Evolutionary conservation across 129 eudicot species (phyloP).

Genomic region (Ambrosia trifida): DNA sequence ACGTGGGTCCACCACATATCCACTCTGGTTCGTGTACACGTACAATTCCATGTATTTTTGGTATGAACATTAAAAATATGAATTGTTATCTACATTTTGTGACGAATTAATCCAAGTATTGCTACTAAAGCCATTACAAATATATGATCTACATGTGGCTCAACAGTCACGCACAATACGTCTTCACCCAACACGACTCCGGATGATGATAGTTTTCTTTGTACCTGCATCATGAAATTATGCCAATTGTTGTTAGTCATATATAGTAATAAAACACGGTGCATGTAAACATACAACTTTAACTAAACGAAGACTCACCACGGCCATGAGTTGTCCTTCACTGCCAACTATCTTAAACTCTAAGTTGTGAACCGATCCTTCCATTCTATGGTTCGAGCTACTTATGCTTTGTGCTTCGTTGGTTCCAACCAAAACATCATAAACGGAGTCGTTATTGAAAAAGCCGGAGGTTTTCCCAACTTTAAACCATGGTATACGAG

Average conservation of each 20-base stretch:
- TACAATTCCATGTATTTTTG: too few relatives aligned
- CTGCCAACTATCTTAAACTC: slow-evolving; percentile 51
- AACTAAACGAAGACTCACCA: slow-evolving; percentile 33
- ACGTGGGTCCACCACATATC: too few relatives aligned
- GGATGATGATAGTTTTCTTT: slow-evolving; percentile 48
- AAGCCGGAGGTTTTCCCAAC: slow-evolving; percentile 42
- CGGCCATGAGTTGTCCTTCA: slow-evolving; percentile 43
- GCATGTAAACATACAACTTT: too few relatives aligned
- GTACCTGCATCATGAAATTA: slow-evolving; percentile 32
- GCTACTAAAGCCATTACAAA: slow-evolving; percentile 69
- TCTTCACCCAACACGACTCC: slow-evolving; percentile 67
- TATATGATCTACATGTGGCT: slow-evolving; percentile 61
- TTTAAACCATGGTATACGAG: slow-evolving; percentile 56
- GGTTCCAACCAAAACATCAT: slow-evolving; percentile 33
- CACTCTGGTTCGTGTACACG: too few relatives aligned
- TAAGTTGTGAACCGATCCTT: slow-evolving; percentile 34
- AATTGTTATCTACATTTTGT: slow-evolving; percentile 41
- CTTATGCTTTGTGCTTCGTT: slow-evolving; percentile 22
- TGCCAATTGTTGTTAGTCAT: neutral
- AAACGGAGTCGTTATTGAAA: slow-evolving; percentile 37
- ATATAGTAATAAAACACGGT: neutral
- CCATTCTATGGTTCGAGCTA: slow-evolving; percentile 35
- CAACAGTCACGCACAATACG: slow-evolving; percentile 55
- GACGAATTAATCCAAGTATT: slow-evolving; percentile 50
- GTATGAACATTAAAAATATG: neutral